Evolutionary conservation across 2,329 filamentous ascomycete species (phyloP), one percentile per base, ranked within the genome.

Genomic region (Calonectria hawksworthii): DNA sequence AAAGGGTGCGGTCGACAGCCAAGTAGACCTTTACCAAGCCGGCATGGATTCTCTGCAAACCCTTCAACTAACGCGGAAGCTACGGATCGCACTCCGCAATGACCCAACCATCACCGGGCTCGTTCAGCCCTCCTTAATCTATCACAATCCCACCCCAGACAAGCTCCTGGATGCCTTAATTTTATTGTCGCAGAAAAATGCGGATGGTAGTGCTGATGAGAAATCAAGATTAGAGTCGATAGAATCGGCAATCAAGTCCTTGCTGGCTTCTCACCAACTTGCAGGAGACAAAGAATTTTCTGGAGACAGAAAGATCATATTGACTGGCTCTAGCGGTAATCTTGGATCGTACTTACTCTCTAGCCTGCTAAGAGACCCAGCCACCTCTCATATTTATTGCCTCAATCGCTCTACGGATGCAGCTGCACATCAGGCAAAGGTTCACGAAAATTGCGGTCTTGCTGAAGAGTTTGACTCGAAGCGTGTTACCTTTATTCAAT

Each of bases 11-110:
- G 10, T 41, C 14, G 8, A 63, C 26, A 23, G 26, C n/a, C 34
- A 63, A 2, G 23, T 36, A 63, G 56, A 63, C 34, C 23, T 63
- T 41, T 63, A 63, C 14, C 34, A 63, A 18, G n/a, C 34, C 14
- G 56, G 56, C n/a, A 63, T 63, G 56, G 56, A 63, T 41, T 63
- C 56, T 28, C n/a, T 63, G 16, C 56, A 63, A 10, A 63, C 56
- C 3, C 56, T 63, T 18, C 56, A 63, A 13, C 34, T 63, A 2
- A 28, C 56, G 7, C 56, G 56, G 16, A 63, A 63, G 36, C 36
- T 63, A 13, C 23, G 26, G 13, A 26, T 30, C 41, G 56, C 56
- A 5, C 36, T 63, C 7, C 36, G 56, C 23, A 63, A 41, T 26
- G 34, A 63, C 23, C 6, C 56, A 2, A 3, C 14, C 16, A 41